Conservation (phyloP, 768 basidiomycete species). For the Suillus alpinus region DNA sequence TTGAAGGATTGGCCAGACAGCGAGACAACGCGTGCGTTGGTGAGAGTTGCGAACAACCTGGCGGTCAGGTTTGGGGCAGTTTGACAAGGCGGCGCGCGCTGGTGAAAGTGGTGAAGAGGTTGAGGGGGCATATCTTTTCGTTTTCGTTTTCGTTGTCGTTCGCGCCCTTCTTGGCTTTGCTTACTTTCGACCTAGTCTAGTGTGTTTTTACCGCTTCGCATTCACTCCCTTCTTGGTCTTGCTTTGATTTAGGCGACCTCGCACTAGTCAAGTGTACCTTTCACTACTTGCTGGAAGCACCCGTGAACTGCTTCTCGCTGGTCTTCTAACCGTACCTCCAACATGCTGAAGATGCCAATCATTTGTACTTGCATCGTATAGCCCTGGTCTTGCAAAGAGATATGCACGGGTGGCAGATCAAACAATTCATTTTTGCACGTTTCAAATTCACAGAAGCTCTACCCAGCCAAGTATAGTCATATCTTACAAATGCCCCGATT, state of each 20-base stretch:
- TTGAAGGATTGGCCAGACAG: slow-evolving; percentile 59
- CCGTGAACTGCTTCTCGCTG: background rate
- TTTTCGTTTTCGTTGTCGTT: no score
- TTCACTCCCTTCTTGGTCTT: no score
- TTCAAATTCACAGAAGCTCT: background rate
- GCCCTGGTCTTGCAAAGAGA: background rate
- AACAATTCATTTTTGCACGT: background rate
- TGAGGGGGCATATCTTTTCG: no score
- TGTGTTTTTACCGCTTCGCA: no score
- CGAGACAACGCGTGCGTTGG: slow-evolving; percentile 65
- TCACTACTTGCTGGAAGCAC: no score
- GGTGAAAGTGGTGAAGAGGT: no score
- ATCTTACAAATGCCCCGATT: background rate
- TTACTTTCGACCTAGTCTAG: no score
- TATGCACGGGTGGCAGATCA: background rate
- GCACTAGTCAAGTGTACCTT: no score
- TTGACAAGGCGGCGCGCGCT: no score
- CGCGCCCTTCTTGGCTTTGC: no score
- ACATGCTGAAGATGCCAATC: background rate
- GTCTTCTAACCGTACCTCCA: background rate
- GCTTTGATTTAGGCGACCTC: no score
- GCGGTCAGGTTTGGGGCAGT: slow-evolving; percentile 35
- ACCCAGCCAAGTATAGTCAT: background rate
- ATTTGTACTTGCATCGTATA: background rate
- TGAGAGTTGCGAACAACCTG: slow-evolving; percentile 55